Evolutionary conservation across 2,329 filamentous ascomycete genomes (phyloP), one percentile per base, ranked within the genome.

Genomic region (Phoma sp.): DNA sequence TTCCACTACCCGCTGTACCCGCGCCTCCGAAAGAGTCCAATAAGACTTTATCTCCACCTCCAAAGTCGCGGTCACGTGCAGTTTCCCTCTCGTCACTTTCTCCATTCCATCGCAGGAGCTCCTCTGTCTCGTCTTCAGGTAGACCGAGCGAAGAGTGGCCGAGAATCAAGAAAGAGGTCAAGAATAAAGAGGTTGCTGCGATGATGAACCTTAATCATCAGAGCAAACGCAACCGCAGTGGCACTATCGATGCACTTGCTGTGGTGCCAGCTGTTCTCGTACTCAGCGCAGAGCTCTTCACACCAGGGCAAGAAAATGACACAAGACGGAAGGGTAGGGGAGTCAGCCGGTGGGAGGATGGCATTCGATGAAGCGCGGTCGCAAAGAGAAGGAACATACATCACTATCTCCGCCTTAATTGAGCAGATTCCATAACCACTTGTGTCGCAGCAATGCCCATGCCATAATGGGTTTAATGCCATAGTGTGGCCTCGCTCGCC

Each of bases 221-320:
- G 36, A 56, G 47, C n/a, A 66, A 61, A 38, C 55, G 64, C 44
- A 57, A 41, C 2, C 47, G 67, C 29, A 62, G 59, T 0, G 63
- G 64, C 18, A 72, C 68, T 1, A 47, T 74, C 6, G 70, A 70
- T 55, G 72, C 71, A n/a, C 44, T 73, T 27, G 72, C 71, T 7
- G 67, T 74, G 35, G 66, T 73, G 11, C 72, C 72, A 1, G 67
- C 72, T 4, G 68, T 73, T 18, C 44, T 74, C 51, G 62, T 74
- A 32, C 35, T 74, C 59, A 66, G 66, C 27, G 69, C 72, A 2
- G 72, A 74, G 58, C 44, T 73, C 41, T 74, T 74, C 36, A 74
- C 71, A 44, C 72, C 72, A 4, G 62, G 59, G 36, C 39, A 55
- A 32, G 54, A 54, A 25, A 54, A 40, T 24, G 39, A 39, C 24